Percentiles rank a stretch among this genome's conserved stretches.
Evolutionary conservation across 306 rosid genomes (phyloP).

Genomic region (Corylus avellana): DNA sequence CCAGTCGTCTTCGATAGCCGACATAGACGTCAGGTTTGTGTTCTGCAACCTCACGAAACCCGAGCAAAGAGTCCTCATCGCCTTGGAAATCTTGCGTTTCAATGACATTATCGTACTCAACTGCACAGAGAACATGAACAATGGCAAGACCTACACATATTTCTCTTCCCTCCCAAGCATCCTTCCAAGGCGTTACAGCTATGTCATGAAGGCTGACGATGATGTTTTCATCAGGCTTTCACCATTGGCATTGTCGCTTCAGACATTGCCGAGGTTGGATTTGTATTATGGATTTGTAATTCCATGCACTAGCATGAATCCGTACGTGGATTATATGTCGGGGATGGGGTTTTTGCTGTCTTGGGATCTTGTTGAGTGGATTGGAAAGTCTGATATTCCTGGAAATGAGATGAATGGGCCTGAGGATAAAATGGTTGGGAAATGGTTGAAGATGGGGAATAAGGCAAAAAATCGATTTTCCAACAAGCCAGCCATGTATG

Average conservation of each 20-base stretch:
- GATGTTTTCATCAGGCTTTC: slow-evolving; percentile 30
- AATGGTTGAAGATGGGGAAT: slow-evolving; percentile 34
- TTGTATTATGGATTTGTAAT: slow-evolving; percentile 35
- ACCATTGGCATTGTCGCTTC: slow-evolving; percentile 25
- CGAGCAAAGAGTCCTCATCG: slow-evolving; percentile 20
- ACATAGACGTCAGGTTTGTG: slow-evolving; percentile 32
- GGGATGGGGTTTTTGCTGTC: slow-evolving; percentile 42
- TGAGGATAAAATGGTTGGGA: slow-evolving; percentile 35
- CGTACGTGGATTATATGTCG: slow-evolving; percentile 30
- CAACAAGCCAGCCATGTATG: slow-evolving; percentile 36
- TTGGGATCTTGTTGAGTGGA: slow-evolving; percentile 46
- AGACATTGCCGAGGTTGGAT: slow-evolving; percentile 34
- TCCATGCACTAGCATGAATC: slow-evolving; percentile 29
- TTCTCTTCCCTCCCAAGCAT: slow-evolving; percentile 27
- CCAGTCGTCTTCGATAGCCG: slow-evolving; percentile 24
- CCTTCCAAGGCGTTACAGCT: slow-evolving; percentile 5
- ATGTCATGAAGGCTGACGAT: slow-evolving; percentile 37
- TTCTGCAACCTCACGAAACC: slow-evolving; percentile 29
- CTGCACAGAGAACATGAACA: slow-evolving; percentile 37
- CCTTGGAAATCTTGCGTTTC: slow-evolving; percentile 26
- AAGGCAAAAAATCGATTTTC: slow-evolving; percentile 28
- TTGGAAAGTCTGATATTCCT: slow-evolving; percentile 19
- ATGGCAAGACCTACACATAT: slow-evolving; percentile 35
- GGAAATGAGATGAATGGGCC: slow-evolving; percentile 18
- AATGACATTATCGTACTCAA: slow-evolving; percentile 31